Evolutionary conservation across 148 eudicot genomes (phyloP).

Genomic region (Simmondsia chinensis): DNA sequence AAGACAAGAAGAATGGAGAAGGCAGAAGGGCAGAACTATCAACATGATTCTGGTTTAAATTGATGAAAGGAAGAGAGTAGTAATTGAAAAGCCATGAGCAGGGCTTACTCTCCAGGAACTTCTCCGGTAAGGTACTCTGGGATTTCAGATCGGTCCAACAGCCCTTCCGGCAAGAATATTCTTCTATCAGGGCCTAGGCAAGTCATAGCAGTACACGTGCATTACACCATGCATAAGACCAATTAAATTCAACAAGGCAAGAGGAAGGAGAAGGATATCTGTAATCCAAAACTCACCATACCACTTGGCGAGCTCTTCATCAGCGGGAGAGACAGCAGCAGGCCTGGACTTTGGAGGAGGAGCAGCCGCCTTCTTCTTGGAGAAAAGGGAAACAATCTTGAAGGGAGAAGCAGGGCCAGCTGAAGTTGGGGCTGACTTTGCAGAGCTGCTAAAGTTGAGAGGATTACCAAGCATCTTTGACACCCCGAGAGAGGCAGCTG

Average conservation of each 20-base stretch:
- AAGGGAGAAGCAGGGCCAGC: conserved; percentile 14
- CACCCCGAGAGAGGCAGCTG: conserved; percentile 48
- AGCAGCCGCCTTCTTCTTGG: conserved; percentile 57
- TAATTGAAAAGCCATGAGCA: no score
- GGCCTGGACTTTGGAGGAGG: conserved; percentile 42
- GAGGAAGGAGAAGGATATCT: neutral
- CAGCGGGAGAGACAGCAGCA: conserved; percentile 24
- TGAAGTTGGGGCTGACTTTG: conserved; percentile 28
- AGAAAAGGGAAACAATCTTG: conserved; percentile 65
- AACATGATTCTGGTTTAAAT: no score
- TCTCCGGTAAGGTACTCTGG: conserved; percentile 95
- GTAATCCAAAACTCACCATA: conserved; percentile 44
- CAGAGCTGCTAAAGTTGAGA: conserved; percentile 28
- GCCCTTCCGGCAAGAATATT: conserved; percentile 88
- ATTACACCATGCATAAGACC: no score
- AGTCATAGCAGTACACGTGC: neutral
- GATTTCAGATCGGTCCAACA: conserved; percentile 85
- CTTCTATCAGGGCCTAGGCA: conserved; percentile 79
- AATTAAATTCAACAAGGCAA: neutral
- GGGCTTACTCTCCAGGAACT: conserved; percentile 97
- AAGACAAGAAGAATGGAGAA: neutral
- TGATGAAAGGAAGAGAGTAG: neutral
- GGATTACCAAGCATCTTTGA: conserved; percentile 65
- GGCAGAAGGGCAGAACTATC: neutral
- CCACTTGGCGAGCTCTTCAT: conserved; percentile 94